Percentiles rank a stretch among this genome's conserved stretches.
Evolutionary conservation across 2,329 filamentous ascomycete genomes (phyloP).

Genomic region (Teratosphaeriaceae sp.): DNA sequence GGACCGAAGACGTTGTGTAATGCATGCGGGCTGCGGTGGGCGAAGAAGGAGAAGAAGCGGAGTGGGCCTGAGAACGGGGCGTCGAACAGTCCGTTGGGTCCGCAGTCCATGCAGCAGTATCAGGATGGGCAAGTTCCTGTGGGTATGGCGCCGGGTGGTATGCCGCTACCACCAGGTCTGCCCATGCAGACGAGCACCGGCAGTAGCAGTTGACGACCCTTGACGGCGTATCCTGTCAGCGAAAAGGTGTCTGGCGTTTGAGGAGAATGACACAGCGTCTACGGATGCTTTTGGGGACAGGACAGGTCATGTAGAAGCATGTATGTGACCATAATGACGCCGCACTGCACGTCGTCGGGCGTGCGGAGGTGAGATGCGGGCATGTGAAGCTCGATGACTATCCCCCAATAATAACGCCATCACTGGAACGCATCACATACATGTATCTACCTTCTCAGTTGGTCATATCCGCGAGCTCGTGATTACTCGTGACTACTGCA

Average conservation of each 20-base stretch:
- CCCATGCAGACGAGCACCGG: slow-evolving; percentile 18
- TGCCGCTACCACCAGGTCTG: slow-evolving; percentile 14
- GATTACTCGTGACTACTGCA: no score
- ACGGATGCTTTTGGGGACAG: slow-evolving; percentile 4
- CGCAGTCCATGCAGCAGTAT: slow-evolving; percentile 1
- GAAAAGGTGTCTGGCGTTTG: background rate
- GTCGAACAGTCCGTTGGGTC: background rate
- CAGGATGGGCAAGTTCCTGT: slow-evolving; percentile 12
- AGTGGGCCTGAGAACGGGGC: slow-evolving; percentile 16
- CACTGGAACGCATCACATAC: no score
- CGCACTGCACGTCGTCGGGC: no score
- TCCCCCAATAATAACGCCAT: no score
- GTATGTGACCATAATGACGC: no score
- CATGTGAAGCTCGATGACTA: slow-evolving; percentile 1
- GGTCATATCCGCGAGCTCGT: no score
- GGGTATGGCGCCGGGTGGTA: background rate
- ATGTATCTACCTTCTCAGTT: no score
- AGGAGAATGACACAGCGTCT: slow-evolving; percentile 1
- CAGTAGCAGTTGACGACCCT: slow-evolving; percentile 2
- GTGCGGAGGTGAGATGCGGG: background rate
- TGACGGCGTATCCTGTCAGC: background rate
- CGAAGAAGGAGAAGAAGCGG: slow-evolving; percentile 35
- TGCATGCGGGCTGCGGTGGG: slow-evolving; percentile 62
- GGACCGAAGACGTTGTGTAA: slow-evolving; percentile 95
- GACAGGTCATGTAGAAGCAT: no score